Conservation (phyloP, 441 rosid species). For the Rhodomyrtus psidioides region DNA sequence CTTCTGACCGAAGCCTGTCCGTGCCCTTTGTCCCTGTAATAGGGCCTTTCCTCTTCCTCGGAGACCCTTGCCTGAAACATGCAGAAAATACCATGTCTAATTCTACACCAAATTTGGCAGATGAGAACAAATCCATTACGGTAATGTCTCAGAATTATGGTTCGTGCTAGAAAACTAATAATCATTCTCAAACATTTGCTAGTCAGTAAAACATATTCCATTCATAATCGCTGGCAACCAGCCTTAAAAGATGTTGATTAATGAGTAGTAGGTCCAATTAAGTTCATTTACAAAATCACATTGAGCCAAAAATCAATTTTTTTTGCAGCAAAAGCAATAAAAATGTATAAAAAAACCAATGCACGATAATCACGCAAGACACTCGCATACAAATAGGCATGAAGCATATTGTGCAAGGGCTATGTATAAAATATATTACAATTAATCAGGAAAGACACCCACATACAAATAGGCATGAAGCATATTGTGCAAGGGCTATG, state of each 20-base stretch:
- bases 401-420: neutral
- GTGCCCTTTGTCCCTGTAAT: conserved; percentile 82
- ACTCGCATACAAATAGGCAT: neutral
- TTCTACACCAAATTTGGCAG: neutral
- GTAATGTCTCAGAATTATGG: neutral
- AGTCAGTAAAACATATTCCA: neutral
- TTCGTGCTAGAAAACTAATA: neutral
- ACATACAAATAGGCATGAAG: neutral
- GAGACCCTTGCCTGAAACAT: conserved; percentile 75
- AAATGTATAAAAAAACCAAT: neutral
- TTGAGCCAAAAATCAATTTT: neutral
- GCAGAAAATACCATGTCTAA: neutral
- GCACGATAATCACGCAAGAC: neutral
- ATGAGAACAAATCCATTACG: neutral
- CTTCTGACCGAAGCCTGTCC: conserved; percentile 90
- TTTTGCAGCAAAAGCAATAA: neutral
- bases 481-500: neutral
- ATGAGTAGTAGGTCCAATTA: neutral
- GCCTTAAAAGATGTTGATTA: neutral
- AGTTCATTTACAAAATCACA: neutral
- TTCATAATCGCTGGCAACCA: neutral
- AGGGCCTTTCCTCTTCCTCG: conserved; percentile 91
- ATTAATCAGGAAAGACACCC: neutral
- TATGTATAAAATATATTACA: no score
- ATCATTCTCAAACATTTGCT: neutral